These are phyloP conservation scores for Dioscorea zingiberensis DNA, from an alignment of 106 monocot species.

Conservation along the genomic window DNA sequence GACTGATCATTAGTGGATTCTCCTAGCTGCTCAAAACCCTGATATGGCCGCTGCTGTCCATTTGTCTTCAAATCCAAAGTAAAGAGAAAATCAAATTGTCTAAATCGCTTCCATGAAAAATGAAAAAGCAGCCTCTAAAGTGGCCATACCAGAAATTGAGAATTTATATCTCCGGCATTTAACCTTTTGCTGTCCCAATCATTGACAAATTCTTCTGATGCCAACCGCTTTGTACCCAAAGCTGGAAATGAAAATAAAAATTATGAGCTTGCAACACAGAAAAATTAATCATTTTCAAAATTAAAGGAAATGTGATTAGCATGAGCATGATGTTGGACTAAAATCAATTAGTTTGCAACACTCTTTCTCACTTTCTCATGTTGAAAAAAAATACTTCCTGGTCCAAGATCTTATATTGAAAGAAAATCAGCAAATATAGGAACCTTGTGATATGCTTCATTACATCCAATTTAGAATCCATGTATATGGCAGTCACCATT, in stretches of 20 bases:
- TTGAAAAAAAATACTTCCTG: no score
- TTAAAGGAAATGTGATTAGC: no score
- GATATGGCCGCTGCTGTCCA: conserved; percentile 21
- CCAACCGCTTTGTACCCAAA: conserved; percentile 59
- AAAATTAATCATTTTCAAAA: neutral
- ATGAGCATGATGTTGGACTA: neutral
- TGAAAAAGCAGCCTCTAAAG: neutral
- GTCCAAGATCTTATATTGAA: no score
- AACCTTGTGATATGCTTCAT: no score
- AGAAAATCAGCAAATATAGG: no score
- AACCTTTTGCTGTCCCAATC: conserved; percentile 70
- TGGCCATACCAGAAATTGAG: conserved; percentile 31
- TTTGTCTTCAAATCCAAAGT: conserved; percentile 8
- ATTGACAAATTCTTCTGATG: conserved; percentile 57
- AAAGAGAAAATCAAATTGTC: neutral
- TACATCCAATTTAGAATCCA: no score
- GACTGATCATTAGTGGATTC: conserved; percentile 32
- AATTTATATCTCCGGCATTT: conserved; percentile 43
- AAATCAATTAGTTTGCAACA: no score
- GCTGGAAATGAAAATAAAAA: conserved; percentile 23
- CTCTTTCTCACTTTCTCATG: no score
- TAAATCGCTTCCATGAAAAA: neutral
- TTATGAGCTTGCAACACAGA: neutral
- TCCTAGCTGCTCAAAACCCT: conserved; percentile 26
- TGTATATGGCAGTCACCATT: no score